Evolutionary conservation across 75 land plant species (phyloP).

Genomic region (Picea sitchensis): DNA sequence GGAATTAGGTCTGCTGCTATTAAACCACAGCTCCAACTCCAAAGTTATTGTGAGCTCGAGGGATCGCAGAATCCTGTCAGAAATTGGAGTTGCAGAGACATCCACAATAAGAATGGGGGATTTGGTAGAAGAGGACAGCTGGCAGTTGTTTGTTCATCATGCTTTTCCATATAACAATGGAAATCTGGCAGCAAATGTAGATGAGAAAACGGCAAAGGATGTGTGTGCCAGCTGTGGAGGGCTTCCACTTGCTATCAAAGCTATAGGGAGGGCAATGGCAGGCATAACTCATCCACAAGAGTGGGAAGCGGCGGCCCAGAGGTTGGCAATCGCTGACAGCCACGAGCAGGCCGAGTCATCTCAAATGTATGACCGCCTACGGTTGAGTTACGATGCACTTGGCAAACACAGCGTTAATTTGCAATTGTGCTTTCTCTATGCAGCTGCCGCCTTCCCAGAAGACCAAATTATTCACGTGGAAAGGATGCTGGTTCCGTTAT

Average conservation of each 20-base stretch:
- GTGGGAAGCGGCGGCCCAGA: conserved; percentile 6
- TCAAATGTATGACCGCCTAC: conserved; percentile 8
- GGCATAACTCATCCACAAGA: background rate
- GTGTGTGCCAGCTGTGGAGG: conserved; percentile 14
- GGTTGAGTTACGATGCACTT: conserved; percentile 21
- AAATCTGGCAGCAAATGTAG: background rate
- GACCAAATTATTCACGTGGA: background rate
- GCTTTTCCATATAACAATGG: background rate
- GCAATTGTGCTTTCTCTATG: background rate
- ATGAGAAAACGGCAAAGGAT: background rate
- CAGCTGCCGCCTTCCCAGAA: conserved; percentile 15
- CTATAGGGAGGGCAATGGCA: conserved; percentile 16
- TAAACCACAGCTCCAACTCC: background rate
- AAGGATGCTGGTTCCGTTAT: background rate
- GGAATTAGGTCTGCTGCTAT: background rate
- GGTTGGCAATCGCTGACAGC: background rate
- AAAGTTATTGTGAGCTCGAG: background rate
- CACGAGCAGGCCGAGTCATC: background rate
- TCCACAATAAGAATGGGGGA: background rate
- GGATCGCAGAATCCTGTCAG: background rate
- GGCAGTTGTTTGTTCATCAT: background rate
- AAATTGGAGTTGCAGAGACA: background rate
- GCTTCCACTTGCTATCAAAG: conserved; percentile 20
- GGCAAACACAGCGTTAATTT: background rate
- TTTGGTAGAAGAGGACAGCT: background rate